Percentiles rank a stretch among this genome's conserved stretches.
Evolutionary conservation across 2,329 filamentous ascomycete species (phyloP).

Genomic region (Zelopaecilomyces penicillatus): DNA sequence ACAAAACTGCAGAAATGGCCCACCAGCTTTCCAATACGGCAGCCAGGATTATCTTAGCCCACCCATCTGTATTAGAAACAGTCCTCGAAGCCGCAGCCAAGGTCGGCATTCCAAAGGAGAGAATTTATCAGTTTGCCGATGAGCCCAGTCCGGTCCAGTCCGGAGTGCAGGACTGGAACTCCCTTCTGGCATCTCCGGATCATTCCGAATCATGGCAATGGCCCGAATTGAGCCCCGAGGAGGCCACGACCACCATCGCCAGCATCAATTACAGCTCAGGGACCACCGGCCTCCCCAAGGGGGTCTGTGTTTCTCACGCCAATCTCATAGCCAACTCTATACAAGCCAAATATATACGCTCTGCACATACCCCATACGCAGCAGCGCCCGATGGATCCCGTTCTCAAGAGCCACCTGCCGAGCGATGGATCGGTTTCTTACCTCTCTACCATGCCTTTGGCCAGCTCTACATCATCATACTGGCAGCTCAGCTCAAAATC

Average conservation of each 20-base stretch:
- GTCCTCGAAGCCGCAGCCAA: slow-evolving; percentile 35
- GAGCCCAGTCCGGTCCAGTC: slow-evolving; percentile 17
- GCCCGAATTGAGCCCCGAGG: slow-evolving; percentile 26
- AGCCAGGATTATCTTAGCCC: slow-evolving; percentile 40
- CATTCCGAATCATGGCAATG: slow-evolving; percentile 31
- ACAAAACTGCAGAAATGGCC: slow-evolving; percentile 31
- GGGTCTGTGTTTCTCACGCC: slow-evolving; percentile 40
- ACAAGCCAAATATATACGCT: slow-evolving; percentile 39
- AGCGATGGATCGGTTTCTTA: slow-evolving; percentile 50
- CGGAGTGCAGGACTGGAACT: slow-evolving; percentile 34
- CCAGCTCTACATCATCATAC: slow-evolving; percentile 43
- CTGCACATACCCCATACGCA: slow-evolving; percentile 26
- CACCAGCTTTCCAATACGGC: slow-evolving; percentile 44
- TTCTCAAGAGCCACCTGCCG: slow-evolving; percentile 26
- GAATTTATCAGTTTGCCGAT: slow-evolving; percentile 43
- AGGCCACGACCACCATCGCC: slow-evolving; percentile 26
- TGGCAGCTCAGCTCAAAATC: slow-evolving; percentile 32
- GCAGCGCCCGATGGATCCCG: slow-evolving; percentile 9
- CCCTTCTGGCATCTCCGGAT: slow-evolving; percentile 25
- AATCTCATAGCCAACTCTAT: slow-evolving; percentile 42
- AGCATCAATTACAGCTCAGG: slow-evolving; percentile 45
- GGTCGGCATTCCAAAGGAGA: slow-evolving; percentile 28
- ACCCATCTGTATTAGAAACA: slow-evolving; percentile 35
- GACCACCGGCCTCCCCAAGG: slow-evolving; percentile 44
- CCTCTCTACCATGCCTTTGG: slow-evolving; percentile 58